Percentiles rank a stretch among this genome's conserved stretches.
Evolutionary conservation across 768 basidiomycete genomes (phyloP).

Genomic region (Leucogyrophana mollusca): DNA sequence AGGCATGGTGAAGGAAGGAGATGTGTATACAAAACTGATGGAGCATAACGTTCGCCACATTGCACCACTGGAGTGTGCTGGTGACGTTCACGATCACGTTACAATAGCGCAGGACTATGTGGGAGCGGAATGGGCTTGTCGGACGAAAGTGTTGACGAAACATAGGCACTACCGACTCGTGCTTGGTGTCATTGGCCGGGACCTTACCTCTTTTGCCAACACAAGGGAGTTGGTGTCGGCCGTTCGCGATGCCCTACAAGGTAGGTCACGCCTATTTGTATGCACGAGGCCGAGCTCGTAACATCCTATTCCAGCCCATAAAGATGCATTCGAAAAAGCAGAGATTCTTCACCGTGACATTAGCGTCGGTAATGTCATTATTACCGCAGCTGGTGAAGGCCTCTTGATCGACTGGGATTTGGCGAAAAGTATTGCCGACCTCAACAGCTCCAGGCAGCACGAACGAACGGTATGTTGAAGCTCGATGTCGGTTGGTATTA

Average conservation of each 20-base stretch:
- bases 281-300: no score
- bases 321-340: neutral
- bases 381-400: neutral
- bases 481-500: no score
- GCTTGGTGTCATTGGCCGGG: neutral
- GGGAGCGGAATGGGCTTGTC: neutral
- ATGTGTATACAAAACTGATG: neutral
- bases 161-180: slow-evolving; percentile 1
- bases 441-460: no score
- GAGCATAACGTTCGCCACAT: neutral
- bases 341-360: slow-evolving; percentile 2
- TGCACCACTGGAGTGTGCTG: no score
- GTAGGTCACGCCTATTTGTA: neutral
- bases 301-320: no score
- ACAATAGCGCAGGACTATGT: no score
- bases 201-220: neutral
- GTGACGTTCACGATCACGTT: no score
- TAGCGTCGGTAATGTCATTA: slow-evolving; percentile 3
- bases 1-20: neutral
- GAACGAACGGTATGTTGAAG: no score
- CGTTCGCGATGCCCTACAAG: neutral
- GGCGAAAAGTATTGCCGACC: no score
- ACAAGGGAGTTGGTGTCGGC: neutral
- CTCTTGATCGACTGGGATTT: slow-evolving; percentile 6
- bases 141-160: neutral